phyloP scores from a whole-genome alignment of 2,329 filamentous ascomycete species.

The Phyllosticta capitalensis region DNA sequence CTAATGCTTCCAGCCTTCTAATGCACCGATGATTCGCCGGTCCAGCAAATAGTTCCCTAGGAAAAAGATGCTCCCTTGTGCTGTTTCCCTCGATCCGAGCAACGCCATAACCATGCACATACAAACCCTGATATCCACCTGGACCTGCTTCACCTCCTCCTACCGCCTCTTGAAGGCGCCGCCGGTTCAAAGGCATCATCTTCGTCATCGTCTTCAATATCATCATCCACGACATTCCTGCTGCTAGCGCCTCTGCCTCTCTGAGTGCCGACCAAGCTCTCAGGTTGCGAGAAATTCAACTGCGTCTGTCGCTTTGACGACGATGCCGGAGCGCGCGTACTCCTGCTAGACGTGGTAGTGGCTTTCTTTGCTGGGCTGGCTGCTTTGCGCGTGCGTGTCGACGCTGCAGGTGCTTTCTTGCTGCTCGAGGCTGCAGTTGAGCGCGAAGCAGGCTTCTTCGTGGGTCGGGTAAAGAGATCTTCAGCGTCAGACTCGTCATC shows the following conservation, averaged over 20 bases:
- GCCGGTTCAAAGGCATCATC: slow-evolving; percentile 32
- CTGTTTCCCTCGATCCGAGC: background rate
- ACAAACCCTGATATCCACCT: background rate
- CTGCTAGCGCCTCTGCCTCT: slow-evolving; percentile 16
- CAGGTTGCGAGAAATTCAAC: slow-evolving; percentile 32
- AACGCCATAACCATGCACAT: background rate
- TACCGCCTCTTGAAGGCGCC: slow-evolving; percentile 16
- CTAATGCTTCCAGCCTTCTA: background rate
- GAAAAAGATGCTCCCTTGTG: background rate
- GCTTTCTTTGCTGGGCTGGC: slow-evolving; percentile 16
- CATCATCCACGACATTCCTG: slow-evolving; percentile 22
- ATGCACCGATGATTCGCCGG: background rate
- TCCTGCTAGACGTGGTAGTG: slow-evolving; percentile 12
- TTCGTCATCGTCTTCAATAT: slow-evolving; percentile 29
- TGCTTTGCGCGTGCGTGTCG: slow-evolving; percentile 23
- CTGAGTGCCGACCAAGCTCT: slow-evolving; percentile 25
- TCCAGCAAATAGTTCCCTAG: background rate
- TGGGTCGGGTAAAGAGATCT: slow-evolving; percentile 27
- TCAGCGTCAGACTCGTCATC: slow-evolving; percentile 20
- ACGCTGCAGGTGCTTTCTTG: slow-evolving; percentile 16
- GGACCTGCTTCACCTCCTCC: slow-evolving; percentile 13
- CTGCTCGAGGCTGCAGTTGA: slow-evolving; percentile 15
- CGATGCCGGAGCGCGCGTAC: slow-evolving; percentile 17
- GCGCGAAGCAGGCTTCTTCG: slow-evolving; percentile 14
- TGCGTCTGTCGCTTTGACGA: slow-evolving; percentile 28